Conservation (phyloP, 768 basidiomycete genomes). For the Rhizopogon rudus region DNA sequence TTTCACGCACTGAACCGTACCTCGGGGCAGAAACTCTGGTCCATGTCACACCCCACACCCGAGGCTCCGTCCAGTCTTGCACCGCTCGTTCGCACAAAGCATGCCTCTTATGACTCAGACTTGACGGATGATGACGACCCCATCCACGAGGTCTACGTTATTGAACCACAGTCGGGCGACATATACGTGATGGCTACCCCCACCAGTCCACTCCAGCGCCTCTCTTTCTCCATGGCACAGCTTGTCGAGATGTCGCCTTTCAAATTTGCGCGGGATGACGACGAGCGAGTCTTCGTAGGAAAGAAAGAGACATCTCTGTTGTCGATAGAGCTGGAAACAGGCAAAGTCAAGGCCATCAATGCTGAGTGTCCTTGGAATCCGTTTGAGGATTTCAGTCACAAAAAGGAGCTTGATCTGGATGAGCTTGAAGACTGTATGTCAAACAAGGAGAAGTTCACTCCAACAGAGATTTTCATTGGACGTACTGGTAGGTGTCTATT, state of each 20-base stretch:
- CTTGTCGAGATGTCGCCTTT: constrained; percentile 87
- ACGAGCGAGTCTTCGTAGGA: constrained; percentile 78
- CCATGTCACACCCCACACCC: constrained; percentile 63
- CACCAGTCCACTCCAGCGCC: constrained; percentile 69
- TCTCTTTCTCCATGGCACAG: constrained; percentile 89
- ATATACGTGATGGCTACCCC: constrained; percentile 82
- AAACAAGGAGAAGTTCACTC: constrained; percentile 17
- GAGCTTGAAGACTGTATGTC: constrained; percentile 51
- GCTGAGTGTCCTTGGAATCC: constrained; percentile 78
- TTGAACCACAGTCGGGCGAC: constrained; percentile 92
- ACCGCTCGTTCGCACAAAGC: constrained; percentile 71
- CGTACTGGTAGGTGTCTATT: constrained; percentile 47
- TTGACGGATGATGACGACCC: constrained; percentile 46
- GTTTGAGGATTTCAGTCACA: constrained; percentile 46
- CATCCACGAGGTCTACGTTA: constrained; percentile 77
- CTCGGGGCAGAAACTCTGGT: constrained; percentile 82
- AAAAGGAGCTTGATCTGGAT: constrained; percentile 47
- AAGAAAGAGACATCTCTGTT: constrained; percentile 84
- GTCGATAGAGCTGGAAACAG: constrained; percentile 73
- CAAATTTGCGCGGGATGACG: constrained; percentile 56
- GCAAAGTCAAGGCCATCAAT: constrained; percentile 70
- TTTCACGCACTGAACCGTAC: constrained; percentile 91
- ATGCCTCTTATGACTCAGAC: constrained; percentile 54
- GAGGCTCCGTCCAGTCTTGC: constrained; percentile 50
- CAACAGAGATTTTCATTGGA: constrained; percentile 56